A percentile compares a stretch with the other conserved stretches of the same genome.
Conservation (phyloP, 768 basidiomycete species). For the Podaxis sp. region DNA sequence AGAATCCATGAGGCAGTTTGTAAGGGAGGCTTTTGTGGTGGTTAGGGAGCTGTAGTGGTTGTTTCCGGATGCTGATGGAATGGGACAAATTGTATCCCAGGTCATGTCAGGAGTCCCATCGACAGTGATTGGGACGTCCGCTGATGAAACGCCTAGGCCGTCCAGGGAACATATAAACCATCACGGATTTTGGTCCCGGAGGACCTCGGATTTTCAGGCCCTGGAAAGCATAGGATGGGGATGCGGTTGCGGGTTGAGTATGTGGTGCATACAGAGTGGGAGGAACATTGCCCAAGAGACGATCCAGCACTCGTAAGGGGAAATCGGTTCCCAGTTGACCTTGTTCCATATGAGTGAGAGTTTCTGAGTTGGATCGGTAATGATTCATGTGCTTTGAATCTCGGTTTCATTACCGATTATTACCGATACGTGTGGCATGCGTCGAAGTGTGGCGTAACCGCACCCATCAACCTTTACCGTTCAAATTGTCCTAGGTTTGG, state of each 20-base stretch:
- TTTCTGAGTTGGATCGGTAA: neutral
- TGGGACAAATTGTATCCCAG: neutral
- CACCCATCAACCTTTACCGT: neutral
- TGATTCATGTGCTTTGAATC: neutral
- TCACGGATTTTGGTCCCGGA: no score
- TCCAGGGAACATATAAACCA: neutral
- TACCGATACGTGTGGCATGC: neutral
- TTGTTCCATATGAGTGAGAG: neutral
- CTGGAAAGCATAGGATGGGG: neutral
- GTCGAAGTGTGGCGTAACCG: neutral
- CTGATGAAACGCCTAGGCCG: neutral
- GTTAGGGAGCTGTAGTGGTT: neutral
- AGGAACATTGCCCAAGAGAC: neutral
- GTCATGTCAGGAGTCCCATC: neutral
- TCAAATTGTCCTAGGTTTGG: neutral
- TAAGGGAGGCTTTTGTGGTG: neutral
- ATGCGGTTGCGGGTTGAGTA: neutral
- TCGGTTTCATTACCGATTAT: neutral
- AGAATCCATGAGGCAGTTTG: neutral
- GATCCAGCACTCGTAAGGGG: neutral
- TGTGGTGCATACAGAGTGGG: neutral
- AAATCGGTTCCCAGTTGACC: neutral
- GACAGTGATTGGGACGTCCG: neutral
- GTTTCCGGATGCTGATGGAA: slow-evolving; percentile 3
- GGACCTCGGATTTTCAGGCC: no score